Base-by-base conservation (phyloP, 192 early-diverging fungal genomes). In the Podila horticola region DNA sequence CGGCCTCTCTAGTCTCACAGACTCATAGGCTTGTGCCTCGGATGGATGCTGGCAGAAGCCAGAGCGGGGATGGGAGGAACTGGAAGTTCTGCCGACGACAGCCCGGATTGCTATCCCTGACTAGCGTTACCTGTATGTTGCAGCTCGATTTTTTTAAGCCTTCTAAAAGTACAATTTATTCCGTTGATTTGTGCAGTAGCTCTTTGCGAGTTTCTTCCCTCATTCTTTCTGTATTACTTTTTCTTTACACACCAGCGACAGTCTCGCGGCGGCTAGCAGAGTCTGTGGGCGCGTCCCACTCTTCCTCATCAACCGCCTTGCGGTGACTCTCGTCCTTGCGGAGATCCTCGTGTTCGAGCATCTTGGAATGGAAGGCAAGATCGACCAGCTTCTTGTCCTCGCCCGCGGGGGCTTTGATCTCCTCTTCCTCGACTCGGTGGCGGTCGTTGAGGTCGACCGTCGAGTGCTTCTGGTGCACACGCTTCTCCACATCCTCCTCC, bases 271-370 rank as follows among this genome's bases (percentile, higher is more conserved):
- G 71, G 15, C 52, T 73, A 61, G 38, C 28, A 3, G 60, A 49
- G 11, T 73, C 71, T 13, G 66, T 33, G 11, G 71, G 66, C 2
- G 67, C 38, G 59, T 73, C 71, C 77, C 77, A 81, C 51, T 73
- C 77, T 7, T 81, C 71, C 26, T 73, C 77, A 3, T 69, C 71
- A 3, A 81, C 67, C 2, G 52, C 45, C 31, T 67, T 62, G 17
- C 62, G 58, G 2, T 2, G 30, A 33, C 24, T 29, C 1, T 73
- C 61, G 24, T 73, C 71, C 10, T 58, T 33, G 7, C n/a, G 15
- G 28, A 66, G 41, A 17, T 45, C 38, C 29, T 36, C 17, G 20
- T 58, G 63, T 0, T 62, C 58, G 67, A 77, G 69, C 77, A 73
- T 33, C 52, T 72, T 81, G 33, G 69, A 57, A 8, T 49, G 51